Conservation (phyloP, 495 filamentous ascomycete genomes). For the Aspergillus ellipticus region DNA sequence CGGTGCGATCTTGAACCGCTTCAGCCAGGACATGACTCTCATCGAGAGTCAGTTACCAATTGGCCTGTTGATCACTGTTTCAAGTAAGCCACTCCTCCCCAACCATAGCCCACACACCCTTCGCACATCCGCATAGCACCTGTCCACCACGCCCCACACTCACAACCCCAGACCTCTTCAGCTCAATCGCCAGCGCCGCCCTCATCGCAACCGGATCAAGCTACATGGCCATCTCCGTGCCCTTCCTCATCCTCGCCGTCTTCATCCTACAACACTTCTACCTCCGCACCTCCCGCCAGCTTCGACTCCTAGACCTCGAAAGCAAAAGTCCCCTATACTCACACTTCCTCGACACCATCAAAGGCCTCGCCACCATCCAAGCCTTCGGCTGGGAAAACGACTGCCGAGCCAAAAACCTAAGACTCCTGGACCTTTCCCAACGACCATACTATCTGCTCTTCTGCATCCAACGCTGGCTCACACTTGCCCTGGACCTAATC, state of each 20-base stretch:
- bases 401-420: not conserved
- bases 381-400: not conserved
- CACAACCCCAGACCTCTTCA: not conserved
- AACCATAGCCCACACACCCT: too few species aligned
- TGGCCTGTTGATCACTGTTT: not conserved
- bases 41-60: conserved; percentile 1
- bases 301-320: not conserved
- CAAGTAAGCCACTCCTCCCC: not conserved
- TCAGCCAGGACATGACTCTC: conserved; percentile 2
- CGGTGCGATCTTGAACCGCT: not conserved
- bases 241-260: not conserved
- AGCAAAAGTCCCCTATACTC: not conserved
- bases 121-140: too few species aligned
- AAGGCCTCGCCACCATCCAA: not conserved
- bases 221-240: not conserved
- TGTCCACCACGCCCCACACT: not conserved
- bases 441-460: not conserved
- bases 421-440: not conserved
- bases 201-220: not conserved
- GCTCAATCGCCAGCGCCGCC: not conserved
- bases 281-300: not conserved
- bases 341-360: not conserved
- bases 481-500: not conserved
- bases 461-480: not conserved
- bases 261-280: not conserved